Base-by-base conservation (phyloP, 2,329 filamentous ascomycete species). In the Biscogniauxia sp. region DNA sequence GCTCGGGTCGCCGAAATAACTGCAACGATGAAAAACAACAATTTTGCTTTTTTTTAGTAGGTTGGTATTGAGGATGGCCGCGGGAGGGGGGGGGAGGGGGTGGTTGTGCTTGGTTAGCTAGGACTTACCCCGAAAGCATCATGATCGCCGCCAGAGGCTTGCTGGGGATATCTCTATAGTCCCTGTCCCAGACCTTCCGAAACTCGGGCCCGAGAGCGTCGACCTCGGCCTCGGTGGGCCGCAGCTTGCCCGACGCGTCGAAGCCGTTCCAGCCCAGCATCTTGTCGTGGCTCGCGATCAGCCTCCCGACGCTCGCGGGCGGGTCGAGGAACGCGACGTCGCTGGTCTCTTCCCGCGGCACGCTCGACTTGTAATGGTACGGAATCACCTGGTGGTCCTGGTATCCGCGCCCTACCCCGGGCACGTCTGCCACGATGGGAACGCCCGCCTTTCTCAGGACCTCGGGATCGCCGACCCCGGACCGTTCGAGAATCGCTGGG, bases 301-400 rank as follows among this genome's bases (percentile, higher is more conserved):
- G 54, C 5, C 64, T 56, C 8, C 56, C 57, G 2, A 41, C 37
- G 32, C 55, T 56, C 1, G 63, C 28, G 4, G 28, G 28, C 3
- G 59, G 61, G 13, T 60, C 61, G 11, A 50, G 28, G 20, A 55
- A 54, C 4, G 66, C 23, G 1, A 15, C 50, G 11, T 69, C 66
- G 5, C 61, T 2, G 1, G 66, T 66, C 23, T 68, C 65, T 9
- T 61, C 58, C 1, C 63, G 66, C 1, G 26, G 41, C 0, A 69
- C 19, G 45, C 23, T 56, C 1, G 66, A 65, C 23, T 63, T 77
- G 66, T 84, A 85, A 0, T 79, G 73, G 59, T 79, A 81, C 1
- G 83, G 66, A 1, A 81, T 62, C 2, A 83, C 70, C 55, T 84
- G 78, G 60, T 83, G 80, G 63, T 83, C 80, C 65, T 81, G 77